These are phyloP conservation scores for Trichoderma arundinaceum DNA, from an alignment of 2,329 filamentous ascomycete genomes.

Conservation along the genomic window DNA sequence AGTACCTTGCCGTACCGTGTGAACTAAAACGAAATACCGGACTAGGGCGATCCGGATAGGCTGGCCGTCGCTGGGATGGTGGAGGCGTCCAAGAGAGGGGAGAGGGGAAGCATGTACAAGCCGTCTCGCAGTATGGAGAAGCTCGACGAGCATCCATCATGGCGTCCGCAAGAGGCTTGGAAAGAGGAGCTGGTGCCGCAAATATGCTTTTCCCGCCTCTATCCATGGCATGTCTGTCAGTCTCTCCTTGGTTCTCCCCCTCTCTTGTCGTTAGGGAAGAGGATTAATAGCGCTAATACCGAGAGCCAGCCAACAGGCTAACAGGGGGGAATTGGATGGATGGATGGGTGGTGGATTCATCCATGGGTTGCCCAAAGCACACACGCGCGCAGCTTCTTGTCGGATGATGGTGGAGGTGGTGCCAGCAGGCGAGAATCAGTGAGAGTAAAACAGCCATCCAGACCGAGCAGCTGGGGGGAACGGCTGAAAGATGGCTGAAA, in stretches of 20 bases:
- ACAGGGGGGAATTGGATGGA: slow-evolving; percentile 7
- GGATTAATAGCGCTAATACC: slow-evolving; percentile 1
- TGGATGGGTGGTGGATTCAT: slow-evolving; percentile 18
- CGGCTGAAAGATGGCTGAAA: too few relatives aligned
- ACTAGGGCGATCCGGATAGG: slow-evolving; percentile 32
- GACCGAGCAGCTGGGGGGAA: neutral
- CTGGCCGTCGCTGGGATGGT: slow-evolving; percentile 31
- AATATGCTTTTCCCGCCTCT: slow-evolving; percentile 20
- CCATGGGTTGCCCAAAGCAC: slow-evolving; percentile 5
- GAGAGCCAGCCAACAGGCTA: slow-evolving; percentile 17
- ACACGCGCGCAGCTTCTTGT: slow-evolving; percentile 10
- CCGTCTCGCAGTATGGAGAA: slow-evolving; percentile 25
- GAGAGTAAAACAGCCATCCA: neutral
- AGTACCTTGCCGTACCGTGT: slow-evolving; percentile 28
- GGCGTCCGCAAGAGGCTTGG: slow-evolving; percentile 25
- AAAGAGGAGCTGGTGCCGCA: slow-evolving; percentile 24
- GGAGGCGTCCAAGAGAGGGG: slow-evolving; percentile 14
- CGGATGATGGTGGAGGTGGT: slow-evolving; percentile 28
- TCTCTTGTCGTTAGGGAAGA: neutral
- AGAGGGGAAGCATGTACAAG: slow-evolving; percentile 13
- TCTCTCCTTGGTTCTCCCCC: neutral
- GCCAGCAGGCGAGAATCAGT: slow-evolving; percentile 2
- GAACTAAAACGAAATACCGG: slow-evolving; percentile 9
- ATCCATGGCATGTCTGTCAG: neutral
- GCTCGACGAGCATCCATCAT: slow-evolving; percentile 7